Evolutionary conservation across 148 eudicot genomes (phyloP).

Genomic region (Limonium bicolor): DNA sequence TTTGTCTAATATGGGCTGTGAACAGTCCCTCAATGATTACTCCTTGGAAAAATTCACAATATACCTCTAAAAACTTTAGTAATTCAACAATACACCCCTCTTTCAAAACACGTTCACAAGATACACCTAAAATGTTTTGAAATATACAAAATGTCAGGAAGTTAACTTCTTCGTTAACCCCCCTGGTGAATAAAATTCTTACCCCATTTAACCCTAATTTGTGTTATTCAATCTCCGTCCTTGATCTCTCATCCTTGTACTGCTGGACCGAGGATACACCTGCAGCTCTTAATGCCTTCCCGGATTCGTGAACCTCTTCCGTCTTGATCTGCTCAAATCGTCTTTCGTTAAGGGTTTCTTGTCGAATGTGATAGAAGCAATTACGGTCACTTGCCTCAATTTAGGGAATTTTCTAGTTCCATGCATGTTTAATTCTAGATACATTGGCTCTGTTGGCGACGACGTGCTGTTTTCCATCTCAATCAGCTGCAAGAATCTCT

Average conservation of each 20-base stretch:
- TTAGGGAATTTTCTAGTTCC: slow-evolving; percentile 33
- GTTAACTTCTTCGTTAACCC: too few relatives aligned
- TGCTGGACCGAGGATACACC: slow-evolving; percentile 83
- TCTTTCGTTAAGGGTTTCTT: slow-evolving; percentile 71
- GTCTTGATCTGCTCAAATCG: slow-evolving; percentile 38
- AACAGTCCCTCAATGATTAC: too few relatives aligned
- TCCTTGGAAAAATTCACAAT: too few relatives aligned
- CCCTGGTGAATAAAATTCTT: too few relatives aligned
- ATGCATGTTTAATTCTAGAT: slow-evolving; percentile 75
- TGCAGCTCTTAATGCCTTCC: slow-evolving; percentile 25
- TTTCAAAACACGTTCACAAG: too few relatives aligned
- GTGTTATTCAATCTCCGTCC: too few relatives aligned
- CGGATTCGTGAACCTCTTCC: slow-evolving; percentile 15
- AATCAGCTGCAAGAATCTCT: slow-evolving; percentile 33
- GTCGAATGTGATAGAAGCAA: slow-evolving; percentile 29
- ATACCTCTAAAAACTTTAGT: too few relatives aligned
- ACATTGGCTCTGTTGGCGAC: slow-evolving; percentile 59
- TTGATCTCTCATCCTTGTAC: slow-evolving; percentile 57
- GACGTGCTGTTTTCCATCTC: slow-evolving; percentile 33
- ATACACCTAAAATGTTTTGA: too few relatives aligned
- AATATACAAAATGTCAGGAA: too few relatives aligned
- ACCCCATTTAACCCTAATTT: too few relatives aligned
- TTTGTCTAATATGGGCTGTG: too few relatives aligned
- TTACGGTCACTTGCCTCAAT: slow-evolving; percentile 38
- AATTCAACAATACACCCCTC: too few relatives aligned